A percentile compares a stretch with the other conserved stretches of the same genome.
Conservation (phyloP, 257 asterid genomes). For the Nicotiana knightiana region DNA sequence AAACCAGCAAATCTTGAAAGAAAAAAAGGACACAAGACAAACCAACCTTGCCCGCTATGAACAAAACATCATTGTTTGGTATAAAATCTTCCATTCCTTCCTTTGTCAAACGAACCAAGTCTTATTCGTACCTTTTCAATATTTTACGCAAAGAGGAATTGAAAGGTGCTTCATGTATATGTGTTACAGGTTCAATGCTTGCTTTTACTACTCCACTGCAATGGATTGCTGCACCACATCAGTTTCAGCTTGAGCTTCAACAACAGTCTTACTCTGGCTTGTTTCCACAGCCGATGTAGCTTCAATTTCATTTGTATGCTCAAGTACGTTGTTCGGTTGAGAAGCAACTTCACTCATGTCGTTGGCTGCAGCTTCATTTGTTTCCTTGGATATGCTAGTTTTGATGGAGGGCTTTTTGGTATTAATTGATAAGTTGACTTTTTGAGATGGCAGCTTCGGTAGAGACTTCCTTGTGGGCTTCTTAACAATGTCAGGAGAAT, state of each 20-base stretch:
- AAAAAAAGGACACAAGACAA: constrained; percentile 29
- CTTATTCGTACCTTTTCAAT: constrained; percentile 29
- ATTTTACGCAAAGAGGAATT: constrained; percentile 19
- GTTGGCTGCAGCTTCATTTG: constrained; percentile 4
- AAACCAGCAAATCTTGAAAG: constrained; percentile 22
- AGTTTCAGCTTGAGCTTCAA: constrained; percentile 27
- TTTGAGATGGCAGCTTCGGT: constrained; percentile 30
- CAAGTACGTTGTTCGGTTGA: background rate
- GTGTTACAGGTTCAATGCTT: constrained; percentile 12
- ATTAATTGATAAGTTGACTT: constrained; percentile 15
- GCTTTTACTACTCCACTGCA: constrained; percentile 30
- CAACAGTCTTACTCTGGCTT: constrained; percentile 17
- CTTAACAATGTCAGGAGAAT: constrained; percentile 15
- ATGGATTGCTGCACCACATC: constrained; percentile 21
- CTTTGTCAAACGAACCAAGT: constrained; percentile 18
- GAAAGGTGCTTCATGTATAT: constrained; percentile 11
- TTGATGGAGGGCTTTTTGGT: constrained; percentile 1
- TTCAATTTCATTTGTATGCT: constrained; percentile 27
- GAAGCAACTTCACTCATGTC: background rate
- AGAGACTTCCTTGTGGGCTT: constrained; percentile 27
- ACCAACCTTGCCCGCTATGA: constrained; percentile 30
- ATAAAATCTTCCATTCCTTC: constrained; percentile 24
- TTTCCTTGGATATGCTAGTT: constrained; percentile 8
- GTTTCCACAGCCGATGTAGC: constrained; percentile 11
- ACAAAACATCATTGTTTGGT: constrained; percentile 28